These are phyloP conservation scores for Coemansia guatemalensis DNA, from an alignment of 192 early-diverging fungal genomes.

Conservation along the genomic window DNA sequence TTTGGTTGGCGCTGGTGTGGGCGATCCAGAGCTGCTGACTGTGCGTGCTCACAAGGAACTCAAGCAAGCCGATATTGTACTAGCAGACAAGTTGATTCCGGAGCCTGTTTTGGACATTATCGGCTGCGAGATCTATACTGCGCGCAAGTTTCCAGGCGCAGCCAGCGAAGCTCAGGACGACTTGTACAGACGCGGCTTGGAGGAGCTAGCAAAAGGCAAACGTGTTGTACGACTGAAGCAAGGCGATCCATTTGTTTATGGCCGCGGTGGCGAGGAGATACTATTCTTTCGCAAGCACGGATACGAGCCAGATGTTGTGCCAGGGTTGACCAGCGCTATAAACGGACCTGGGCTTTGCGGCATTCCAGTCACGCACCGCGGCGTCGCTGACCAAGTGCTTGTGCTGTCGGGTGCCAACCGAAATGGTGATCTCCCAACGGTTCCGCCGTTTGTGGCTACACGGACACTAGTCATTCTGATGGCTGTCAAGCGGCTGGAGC, in stretches of 20 bases:
- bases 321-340: slow-evolving; percentile 77
- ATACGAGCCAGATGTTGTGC: slow-evolving; percentile 67
- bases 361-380: slow-evolving; percentile 87
- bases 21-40: slow-evolving; percentile 79
- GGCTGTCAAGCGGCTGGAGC: slow-evolving; percentile 72
- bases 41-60: slow-evolving; percentile 64
- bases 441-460: slow-evolving; percentile 65
- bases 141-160: slow-evolving; percentile 67
- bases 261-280: slow-evolving; percentile 89
- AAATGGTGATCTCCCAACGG: slow-evolving; percentile 73
- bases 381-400: slow-evolving; percentile 81
- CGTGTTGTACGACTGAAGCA: slow-evolving; percentile 85
- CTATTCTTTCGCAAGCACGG: slow-evolving; percentile 70
- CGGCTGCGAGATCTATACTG: slow-evolving; percentile 61
- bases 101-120: slow-evolving; percentile 53
- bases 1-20: slow-evolving; percentile 84
- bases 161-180: slow-evolving; percentile 76
- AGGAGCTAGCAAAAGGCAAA: slow-evolving; percentile 63
- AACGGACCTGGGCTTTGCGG: slow-evolving; percentile 70
- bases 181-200: slow-evolving; percentile 69
- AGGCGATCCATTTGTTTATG: slow-evolving; percentile 93
- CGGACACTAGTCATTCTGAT: slow-evolving; percentile 84
- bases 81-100: slow-evolving; percentile 80
- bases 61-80: slow-evolving; percentile 74
- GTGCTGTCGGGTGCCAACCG: slow-evolving; percentile 78